Evolutionary conservation across 768 basidiomycete species (phyloP), one percentile per base, ranked within the genome.

Genomic region (Porpolomopsis calyptriformis): DNA sequence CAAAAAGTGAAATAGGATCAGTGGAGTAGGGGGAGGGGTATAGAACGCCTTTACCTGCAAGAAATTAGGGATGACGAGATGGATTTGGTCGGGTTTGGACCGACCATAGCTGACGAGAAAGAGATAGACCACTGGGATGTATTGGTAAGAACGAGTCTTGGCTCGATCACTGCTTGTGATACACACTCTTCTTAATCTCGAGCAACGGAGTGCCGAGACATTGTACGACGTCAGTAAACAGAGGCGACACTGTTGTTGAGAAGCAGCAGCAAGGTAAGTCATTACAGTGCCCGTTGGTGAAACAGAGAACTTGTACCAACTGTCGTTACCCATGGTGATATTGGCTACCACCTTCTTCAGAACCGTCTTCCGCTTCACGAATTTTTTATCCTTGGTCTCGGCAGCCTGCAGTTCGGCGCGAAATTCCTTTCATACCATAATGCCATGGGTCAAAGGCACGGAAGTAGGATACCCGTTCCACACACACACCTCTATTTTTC

Each of bases 291-390:
- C 48, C 51, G 40, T 42, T 31, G 51, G 50, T 44, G 52, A 46
- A 27, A 55, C 49, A 49, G 48, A n/a, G n/a, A 55, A 58, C 51
- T 54, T 54, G 54, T 61, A 79, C 91, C 67, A 60, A 96, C 94
- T 93, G 66, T 98, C 93, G 60, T 92, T 96, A 36, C 96, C 96
- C 93, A 99, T 98, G 3, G 96, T 99, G 64, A 98, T 98, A 64
- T 97, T 97, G 34, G 96, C 96, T 10, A 97, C 91, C 49, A 97
- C 85, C 71, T 93, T 94, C 76, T 99, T 98, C 55, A 98, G 66
- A 16, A 89, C 85, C 0, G 80, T 92, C 76, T 92, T 98, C 56
- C 92, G 78, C 65, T 93, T 93, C 54, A 79, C 68, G 53, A 77
- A 98, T 57, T 92, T 94, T 74, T 97, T 99, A 74, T 99, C 96